Evolutionary conservation across 176 grass and related monocot genomes (phyloP).

Genomic region (Canna indica): DNA sequence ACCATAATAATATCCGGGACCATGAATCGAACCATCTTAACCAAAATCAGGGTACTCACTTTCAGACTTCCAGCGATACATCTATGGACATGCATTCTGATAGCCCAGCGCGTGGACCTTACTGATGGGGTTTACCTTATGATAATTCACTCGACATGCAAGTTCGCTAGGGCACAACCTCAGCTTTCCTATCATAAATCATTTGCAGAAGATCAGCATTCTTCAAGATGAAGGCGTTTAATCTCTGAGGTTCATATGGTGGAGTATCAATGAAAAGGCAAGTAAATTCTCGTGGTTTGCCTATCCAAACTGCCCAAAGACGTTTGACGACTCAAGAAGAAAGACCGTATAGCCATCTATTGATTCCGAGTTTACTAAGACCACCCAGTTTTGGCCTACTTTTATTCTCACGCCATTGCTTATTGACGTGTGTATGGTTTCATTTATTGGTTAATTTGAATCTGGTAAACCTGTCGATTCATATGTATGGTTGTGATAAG

Average conservation of each 20-base stretch:
- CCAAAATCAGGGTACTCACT: slow-evolving; percentile 19
- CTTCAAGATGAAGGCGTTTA: background rate
- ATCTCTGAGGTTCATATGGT: background rate
- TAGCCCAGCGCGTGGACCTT: slow-evolving; percentile 31
- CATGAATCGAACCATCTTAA: slow-evolving; percentile 1
- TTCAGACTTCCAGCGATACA: slow-evolving; percentile 29
- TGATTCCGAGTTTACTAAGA: no score
- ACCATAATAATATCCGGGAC: slow-evolving; percentile 13
- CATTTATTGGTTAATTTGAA: no score
- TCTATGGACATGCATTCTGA: slow-evolving; percentile 69
- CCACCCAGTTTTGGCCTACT: no score
- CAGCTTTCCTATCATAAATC: no score
- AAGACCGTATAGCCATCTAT: no score
- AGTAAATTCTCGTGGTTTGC: background rate
- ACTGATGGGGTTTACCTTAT: slow-evolving; percentile 4
- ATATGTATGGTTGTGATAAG: no score
- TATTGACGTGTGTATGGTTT: no score
- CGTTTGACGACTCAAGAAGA: no score
- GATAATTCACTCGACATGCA: background rate
- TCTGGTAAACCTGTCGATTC: no score
- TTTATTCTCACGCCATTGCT: no score
- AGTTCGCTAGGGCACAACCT: no score
- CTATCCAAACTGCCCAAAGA: background rate
- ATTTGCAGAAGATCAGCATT: no score
- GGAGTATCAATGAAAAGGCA: background rate